phyloP scores from a whole-genome alignment of 2,329 filamentous ascomycete genomes.

The Xylariomycetidae sp. region DNA sequence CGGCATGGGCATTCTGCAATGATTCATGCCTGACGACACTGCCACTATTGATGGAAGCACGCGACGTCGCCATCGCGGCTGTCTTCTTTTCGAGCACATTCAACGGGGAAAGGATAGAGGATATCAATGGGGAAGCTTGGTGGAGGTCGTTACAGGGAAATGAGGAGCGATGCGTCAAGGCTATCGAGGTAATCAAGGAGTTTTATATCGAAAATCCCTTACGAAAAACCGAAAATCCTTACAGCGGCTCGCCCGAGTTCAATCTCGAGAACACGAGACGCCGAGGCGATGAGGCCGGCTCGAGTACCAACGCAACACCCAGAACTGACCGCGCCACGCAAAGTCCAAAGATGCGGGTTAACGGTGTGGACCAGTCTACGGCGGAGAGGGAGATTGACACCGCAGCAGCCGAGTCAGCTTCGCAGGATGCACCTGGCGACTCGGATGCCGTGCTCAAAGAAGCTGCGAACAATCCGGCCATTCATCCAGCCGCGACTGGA shows the following conservation, averaged over 20 bases:
- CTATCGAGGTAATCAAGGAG: constrained; percentile 71
- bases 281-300: constrained; percentile 37
- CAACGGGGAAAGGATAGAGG: constrained; percentile 69
- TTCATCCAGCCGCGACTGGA: constrained; percentile 26
- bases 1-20: constrained; percentile 90
- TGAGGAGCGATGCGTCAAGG: constrained; percentile 63
- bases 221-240: constrained; percentile 50
- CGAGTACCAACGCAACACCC: constrained; percentile 46
- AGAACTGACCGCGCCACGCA: constrained; percentile 44
- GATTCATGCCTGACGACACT: constrained; percentile 82
- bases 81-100: constrained; percentile 83
- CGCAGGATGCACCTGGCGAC: constrained; percentile 28
- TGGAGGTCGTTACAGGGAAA: constrained; percentile 76
- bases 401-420: constrained; percentile 28
- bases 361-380: constrained; percentile 34
- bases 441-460: constrained; percentile 27
- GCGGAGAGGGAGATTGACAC: constrained; percentile 22
- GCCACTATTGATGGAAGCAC: constrained; percentile 73
- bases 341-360: constrained; percentile 38
- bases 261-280: constrained; percentile 52
- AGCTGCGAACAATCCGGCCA: constrained; percentile 24
- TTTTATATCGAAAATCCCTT: constrained; percentile 63
- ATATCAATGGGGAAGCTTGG: constrained; percentile 74
- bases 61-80: constrained; percentile 77
- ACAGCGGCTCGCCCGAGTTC: constrained; percentile 48